A percentile compares a stretch with the other conserved stretches of the same genome.
phyloP scores from a whole-genome alignment of 345 rosid species.

The Erysimum cheiranthoides region DNA sequence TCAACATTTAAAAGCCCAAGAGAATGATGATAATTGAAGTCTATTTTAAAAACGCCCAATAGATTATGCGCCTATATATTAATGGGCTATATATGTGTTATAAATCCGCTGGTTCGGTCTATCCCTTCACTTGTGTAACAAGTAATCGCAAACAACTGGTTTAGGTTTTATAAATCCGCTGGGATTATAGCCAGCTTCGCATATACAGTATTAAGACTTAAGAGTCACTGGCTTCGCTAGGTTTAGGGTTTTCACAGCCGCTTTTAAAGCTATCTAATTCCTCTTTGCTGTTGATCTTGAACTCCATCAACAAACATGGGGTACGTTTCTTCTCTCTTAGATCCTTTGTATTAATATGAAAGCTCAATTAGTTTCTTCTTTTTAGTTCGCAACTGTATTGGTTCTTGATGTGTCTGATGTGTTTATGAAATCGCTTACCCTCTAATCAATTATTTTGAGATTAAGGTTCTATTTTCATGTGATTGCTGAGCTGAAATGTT shows the following conservation, averaged over 20 bases:
- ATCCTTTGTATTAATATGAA: background rate
- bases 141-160: too few relatives aligned
- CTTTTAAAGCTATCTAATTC: background rate
- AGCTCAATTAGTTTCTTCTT: background rate
- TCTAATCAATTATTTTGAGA: background rate
- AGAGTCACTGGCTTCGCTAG: constrained; percentile 2
- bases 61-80: background rate
- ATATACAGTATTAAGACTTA: constrained; percentile 25
- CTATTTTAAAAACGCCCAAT: background rate
- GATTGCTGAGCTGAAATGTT: background rate
- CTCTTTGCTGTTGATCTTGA: constrained; percentile 24
- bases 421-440: background rate
- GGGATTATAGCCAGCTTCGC: background rate
- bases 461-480: background rate
- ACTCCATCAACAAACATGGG: constrained; percentile 45
- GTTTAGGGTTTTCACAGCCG: constrained; percentile 44
- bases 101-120: too few relatives aligned
- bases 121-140: too few relatives aligned
- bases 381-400: background rate
- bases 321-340: constrained; percentile 21
- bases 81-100: constrained; percentile 20
- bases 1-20: too few relatives aligned
- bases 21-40: too few relatives aligned
- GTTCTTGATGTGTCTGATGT: too few relatives aligned
- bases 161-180: background rate